Conservation (phyloP, 1,139 yeast species). For the Sugiyamaella xylanicola region DNA sequence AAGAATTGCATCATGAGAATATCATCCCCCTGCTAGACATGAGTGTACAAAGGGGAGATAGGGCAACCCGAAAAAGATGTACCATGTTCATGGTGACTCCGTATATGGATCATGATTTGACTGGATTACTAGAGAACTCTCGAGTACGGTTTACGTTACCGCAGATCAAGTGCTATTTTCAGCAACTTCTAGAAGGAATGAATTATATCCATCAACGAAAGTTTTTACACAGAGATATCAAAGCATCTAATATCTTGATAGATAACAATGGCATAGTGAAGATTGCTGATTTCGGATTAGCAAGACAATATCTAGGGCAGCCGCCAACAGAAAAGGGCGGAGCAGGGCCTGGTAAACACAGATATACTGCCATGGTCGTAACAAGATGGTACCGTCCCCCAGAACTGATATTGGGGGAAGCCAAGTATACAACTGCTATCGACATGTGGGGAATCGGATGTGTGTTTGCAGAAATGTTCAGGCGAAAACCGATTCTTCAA, state of each 20-base stretch:
- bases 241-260: conserved; percentile 87
- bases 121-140: conserved; percentile 89
- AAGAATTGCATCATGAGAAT: conserved; percentile 67
- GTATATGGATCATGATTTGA: conserved; percentile 90
- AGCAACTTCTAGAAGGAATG: conserved; percentile 76
- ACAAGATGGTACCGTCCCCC: conserved; percentile 99
- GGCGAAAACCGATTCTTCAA: conserved; percentile 75
- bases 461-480: conserved; percentile 89
- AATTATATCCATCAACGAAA: conserved; percentile 69
- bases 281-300: conserved; percentile 93
- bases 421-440: conserved; percentile 86
- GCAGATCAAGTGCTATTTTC: conserved; percentile 82
- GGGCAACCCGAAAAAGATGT: conserved; percentile 38
- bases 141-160: conserved; percentile 59
- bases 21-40: conserved; percentile 80
- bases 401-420: conserved; percentile 82
- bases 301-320: conserved; percentile 74
- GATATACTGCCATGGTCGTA: conserved; percentile 88
- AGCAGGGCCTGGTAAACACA: conserved; percentile 57
- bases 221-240: conserved; percentile 87
- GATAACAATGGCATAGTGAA: conserved; percentile 76
- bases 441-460: conserved; percentile 99
- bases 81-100: conserved; percentile 85
- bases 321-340: conserved; percentile 64
- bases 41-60: conserved; percentile 59